Evolutionary conservation across 2,329 filamentous ascomycete genomes (phyloP).

Genomic region (Microsporum canis): DNA sequence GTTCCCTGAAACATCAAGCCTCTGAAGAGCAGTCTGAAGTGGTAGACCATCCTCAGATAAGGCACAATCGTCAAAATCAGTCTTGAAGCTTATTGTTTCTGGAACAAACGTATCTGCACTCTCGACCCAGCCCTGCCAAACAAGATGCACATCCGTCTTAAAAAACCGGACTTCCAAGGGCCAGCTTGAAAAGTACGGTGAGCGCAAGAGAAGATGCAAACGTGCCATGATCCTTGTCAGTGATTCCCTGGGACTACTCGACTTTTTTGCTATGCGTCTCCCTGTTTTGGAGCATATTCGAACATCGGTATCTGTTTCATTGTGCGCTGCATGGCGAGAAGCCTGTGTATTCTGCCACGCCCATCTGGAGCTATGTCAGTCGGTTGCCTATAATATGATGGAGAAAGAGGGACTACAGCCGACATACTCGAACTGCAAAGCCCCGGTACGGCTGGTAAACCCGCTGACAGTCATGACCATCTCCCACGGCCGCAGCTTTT

Average conservation of each 20-base stretch:
- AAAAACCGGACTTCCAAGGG: slow-evolving; percentile 76
- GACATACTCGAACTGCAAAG: slow-evolving; percentile 83
- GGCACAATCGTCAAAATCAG: slow-evolving; percentile 34
- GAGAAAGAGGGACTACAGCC: neutral
- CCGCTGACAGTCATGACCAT: slow-evolving; percentile 79
- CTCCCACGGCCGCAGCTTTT: slow-evolving; percentile 70
- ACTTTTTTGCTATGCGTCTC: slow-evolving; percentile 29
- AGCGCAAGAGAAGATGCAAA: slow-evolving; percentile 66
- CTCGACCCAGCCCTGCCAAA: slow-evolving; percentile 54
- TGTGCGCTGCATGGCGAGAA: slow-evolving; percentile 62
- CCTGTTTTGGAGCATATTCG: slow-evolving; percentile 22
- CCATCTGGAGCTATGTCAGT: slow-evolving; percentile 51
- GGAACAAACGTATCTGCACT: slow-evolving; percentile 40
- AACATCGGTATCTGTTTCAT: slow-evolving; percentile 17
- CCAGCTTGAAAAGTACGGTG: slow-evolving; percentile 71
- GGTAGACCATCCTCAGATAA: slow-evolving; percentile 25
- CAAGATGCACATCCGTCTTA: slow-evolving; percentile 52
- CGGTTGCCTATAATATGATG: neutral
- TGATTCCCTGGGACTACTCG: slow-evolving; percentile 47
- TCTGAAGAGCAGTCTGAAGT: slow-evolving; percentile 21
- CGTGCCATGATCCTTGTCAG: slow-evolving; percentile 64
- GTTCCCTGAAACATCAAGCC: slow-evolving; percentile 44
- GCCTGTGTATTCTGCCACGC: slow-evolving; percentile 77
- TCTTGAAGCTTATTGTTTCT: slow-evolving; percentile 42
- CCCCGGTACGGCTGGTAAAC: slow-evolving; percentile 76